Evolutionary conservation across 768 basidiomycete genomes (phyloP).

Genomic region (Rhodotorula taiwanensis): DNA sequence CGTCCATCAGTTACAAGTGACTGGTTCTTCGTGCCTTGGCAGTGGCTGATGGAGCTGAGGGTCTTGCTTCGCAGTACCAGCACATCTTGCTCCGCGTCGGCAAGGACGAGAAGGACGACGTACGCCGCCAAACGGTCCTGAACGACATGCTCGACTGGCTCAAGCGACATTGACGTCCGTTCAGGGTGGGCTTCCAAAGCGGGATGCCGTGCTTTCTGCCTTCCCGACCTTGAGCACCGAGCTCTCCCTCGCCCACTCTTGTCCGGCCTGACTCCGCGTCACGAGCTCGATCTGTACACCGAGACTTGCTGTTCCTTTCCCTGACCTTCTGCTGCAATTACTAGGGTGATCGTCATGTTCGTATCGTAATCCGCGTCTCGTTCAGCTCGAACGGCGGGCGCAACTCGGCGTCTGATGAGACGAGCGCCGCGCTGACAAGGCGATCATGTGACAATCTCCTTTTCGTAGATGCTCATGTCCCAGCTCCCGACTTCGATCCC

Average conservation of each 20-base stretch:
- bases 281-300: too few relatives aligned
- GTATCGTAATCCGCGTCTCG: too few relatives aligned
- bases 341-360: too few relatives aligned
- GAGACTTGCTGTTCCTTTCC: too few relatives aligned
- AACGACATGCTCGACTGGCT: constrained; percentile 37
- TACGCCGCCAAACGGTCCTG: constrained; percentile 27
- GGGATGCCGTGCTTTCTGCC: too few relatives aligned
- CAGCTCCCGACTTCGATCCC: constrained; percentile 22
- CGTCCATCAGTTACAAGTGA: background rate
- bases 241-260: too few relatives aligned
- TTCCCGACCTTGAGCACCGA: too few relatives aligned
- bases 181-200: too few relatives aligned
- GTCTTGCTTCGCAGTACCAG: constrained; percentile 15
- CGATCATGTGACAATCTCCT: constrained; percentile 2
- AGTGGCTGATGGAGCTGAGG: constrained; percentile 1
- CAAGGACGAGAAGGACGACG: constrained; percentile 34
- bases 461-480: constrained; percentile 7
- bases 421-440: background rate
- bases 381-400: too few relatives aligned
- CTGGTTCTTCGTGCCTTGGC: background rate
- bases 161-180: constrained; percentile 22
- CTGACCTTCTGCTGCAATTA: too few relatives aligned
- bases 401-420: too few relatives aligned
- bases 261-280: too few relatives aligned
- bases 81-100: constrained; percentile 37